These are phyloP conservation scores for Cichorium intybus DNA, from an alignment of 140 eudicot species.

Conservation along the genomic window DNA sequence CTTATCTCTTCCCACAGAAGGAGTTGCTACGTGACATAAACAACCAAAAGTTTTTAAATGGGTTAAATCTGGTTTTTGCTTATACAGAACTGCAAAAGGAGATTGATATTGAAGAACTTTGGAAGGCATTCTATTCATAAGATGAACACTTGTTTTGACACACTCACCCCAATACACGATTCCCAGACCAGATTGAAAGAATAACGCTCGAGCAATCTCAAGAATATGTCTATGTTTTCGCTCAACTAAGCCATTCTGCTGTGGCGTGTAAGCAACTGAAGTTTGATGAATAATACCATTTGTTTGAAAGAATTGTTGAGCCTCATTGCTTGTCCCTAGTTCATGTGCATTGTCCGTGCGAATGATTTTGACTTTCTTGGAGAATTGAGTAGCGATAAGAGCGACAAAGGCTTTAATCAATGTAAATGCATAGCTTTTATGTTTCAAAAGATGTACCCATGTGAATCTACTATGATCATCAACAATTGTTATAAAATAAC, in stretches of 20 bases:
- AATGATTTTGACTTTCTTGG: too few species aligned
- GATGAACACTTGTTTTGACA: neutral
- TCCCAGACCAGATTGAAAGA: neutral
- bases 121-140: too few species aligned
- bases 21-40: neutral
- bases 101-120: neutral
- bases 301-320: neutral
- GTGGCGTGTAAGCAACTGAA: neutral
- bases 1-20: neutral
- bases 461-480: too few species aligned
- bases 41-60: neutral
- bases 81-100: neutral
- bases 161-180: too few species aligned
- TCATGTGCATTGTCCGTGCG: too few species aligned
- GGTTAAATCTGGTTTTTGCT: neutral
- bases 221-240: neutral
- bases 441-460: too few species aligned
- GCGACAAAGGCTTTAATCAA: too few species aligned
- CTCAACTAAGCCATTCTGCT: neutral
- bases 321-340: neutral
- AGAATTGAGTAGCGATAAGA: too few species aligned
- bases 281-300: neutral
- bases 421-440: too few species aligned
- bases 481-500: too few species aligned
- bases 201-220: neutral